Evolutionary conservation across 768 basidiomycete genomes (phyloP).

Genomic region (Pisolithus marmoratus): DNA sequence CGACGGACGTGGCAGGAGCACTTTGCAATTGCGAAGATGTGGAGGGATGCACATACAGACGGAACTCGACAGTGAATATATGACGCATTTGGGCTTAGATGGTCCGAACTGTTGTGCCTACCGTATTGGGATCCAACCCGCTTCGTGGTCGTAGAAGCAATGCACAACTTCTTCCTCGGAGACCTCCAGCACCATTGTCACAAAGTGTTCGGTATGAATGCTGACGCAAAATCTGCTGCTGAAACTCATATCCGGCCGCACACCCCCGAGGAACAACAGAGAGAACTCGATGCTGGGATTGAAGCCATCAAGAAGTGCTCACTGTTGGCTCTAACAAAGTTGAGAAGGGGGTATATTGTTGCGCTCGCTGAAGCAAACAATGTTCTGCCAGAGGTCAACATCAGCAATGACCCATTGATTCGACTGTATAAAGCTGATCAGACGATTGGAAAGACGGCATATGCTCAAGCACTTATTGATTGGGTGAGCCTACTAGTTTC

Average conservation of each 20-base stretch:
- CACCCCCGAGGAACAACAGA: not conserved
- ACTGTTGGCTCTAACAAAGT: not conserved
- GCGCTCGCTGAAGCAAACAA: not conserved
- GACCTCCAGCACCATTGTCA: not conserved
- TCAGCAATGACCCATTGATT: too few relatives aligned
- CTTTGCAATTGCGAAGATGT: slow-evolving; percentile 8
- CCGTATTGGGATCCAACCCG: slow-evolving; percentile 31
- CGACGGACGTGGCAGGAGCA: slow-evolving; percentile 11
- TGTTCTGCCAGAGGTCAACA: not conserved
- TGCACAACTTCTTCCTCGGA: slow-evolving; percentile 32
- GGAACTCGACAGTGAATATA: slow-evolving; percentile 3
- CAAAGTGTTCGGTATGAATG: slow-evolving; percentile 16
- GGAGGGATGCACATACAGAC: slow-evolving; percentile 13
- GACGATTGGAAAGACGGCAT: too few relatives aligned
- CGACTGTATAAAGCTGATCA: too few relatives aligned
- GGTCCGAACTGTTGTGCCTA: slow-evolving; percentile 26
- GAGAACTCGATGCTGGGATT: not conserved
- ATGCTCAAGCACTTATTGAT: too few relatives aligned
- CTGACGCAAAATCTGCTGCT: not conserved
- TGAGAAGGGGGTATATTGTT: not conserved
- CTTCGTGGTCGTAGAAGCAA: slow-evolving; percentile 28
- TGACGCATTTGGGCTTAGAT: slow-evolving; percentile 22
- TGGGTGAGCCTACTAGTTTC: too few relatives aligned
- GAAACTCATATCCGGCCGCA: not conserved
- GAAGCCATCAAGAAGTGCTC: not conserved